Evolutionary conservation across 2,329 filamentous ascomycete species (phyloP).

Genomic region (Hypoxylon sp.): DNA sequence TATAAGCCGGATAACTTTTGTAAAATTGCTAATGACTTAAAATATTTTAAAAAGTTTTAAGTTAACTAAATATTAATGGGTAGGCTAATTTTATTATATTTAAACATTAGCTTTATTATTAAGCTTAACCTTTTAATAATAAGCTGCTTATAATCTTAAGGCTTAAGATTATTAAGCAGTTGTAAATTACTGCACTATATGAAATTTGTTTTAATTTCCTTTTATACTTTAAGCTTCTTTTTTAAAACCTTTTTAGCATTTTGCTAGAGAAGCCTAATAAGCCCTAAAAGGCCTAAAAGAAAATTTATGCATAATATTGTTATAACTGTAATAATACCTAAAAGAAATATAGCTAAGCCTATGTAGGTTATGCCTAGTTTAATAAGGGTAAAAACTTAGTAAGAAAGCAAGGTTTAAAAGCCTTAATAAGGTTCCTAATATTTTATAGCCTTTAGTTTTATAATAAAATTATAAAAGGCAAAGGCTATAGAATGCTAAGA

Average conservation of each 20-base stretch:
- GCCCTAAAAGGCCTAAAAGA: constrained; percentile 45
- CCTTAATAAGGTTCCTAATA: too few relatives aligned
- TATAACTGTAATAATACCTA: constrained; percentile 50
- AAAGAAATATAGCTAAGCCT: too few relatives aligned
- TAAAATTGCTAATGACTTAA: constrained; percentile 48
- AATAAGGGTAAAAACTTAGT: too few relatives aligned
- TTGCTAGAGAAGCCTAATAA: constrained; percentile 46
- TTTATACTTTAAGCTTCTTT: constrained; percentile 3
- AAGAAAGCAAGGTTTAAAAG: too few relatives aligned
- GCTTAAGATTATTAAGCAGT: constrained; percentile 17
- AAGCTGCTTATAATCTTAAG: constrained; percentile 39
- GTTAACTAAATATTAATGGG: constrained; percentile 40
- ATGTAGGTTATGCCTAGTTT: too few relatives aligned
- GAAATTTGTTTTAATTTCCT: constrained; percentile 11
- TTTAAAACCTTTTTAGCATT: constrained; percentile 35
- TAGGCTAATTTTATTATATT: background rate
- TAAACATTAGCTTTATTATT: constrained; percentile 40
- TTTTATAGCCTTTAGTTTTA: too few relatives aligned
- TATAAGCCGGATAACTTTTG: constrained; percentile 47
- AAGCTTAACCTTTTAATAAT: constrained; percentile 42
- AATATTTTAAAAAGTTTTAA: constrained; percentile 44
- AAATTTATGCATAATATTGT: constrained; percentile 48
- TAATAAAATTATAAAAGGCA: too few relatives aligned
- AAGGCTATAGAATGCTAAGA: too few relatives aligned
- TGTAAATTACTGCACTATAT: constrained; percentile 15